Evolutionary conservation across 2,329 filamentous ascomycete species (phyloP), one percentile per base, ranked within the genome.

Genomic region (Basipetospora chlamydospora): DNA sequence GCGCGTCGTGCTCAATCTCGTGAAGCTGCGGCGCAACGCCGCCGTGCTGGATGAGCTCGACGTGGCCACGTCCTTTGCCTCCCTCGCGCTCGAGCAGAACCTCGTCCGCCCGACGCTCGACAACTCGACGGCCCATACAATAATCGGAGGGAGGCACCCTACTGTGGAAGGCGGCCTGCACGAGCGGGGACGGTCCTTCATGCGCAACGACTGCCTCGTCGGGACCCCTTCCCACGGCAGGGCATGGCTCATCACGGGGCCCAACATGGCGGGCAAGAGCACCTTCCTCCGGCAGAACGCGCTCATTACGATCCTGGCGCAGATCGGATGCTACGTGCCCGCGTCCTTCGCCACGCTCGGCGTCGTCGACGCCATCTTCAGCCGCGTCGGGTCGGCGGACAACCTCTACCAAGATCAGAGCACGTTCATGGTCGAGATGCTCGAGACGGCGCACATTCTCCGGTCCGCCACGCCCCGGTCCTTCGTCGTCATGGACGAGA

Each of bases 361-460:
- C 1, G 66, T 98, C 29, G 86, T 95, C n/a, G 90, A 98, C 58
- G 85, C 88, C 49, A 80, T 98, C 37, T 96, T 93, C 62, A 90
- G 80, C 51, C 82, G 90, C 52, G 80, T 92, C 16, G 90, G 90
- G 2, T 92, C 86, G 1, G 90, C 88, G 2, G 92, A 98, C 55
- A 88, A 94, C 53, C 66, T 98, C n/a, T 95, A 82, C 60, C 74
- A 77, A 35, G 82, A 94, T 60, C 87, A 96, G 56, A 94, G 85
- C 37, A 98, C 92, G 0, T 98, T 98, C 58, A 96, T 98, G 90
- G 85, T 96, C 1, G 90, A 98, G 60, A 98, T 98, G 90, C 70
- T 95, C 2, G 90, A 98, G 59, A 94, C 90, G 15, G 87, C 88
- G 2, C 70, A 80, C 18, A 98, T 98, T 37, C 67, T 98, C 36